Evolutionary conservation across 345 rosid species (phyloP).

Genomic region (Eucalyptus microcorys): DNA sequence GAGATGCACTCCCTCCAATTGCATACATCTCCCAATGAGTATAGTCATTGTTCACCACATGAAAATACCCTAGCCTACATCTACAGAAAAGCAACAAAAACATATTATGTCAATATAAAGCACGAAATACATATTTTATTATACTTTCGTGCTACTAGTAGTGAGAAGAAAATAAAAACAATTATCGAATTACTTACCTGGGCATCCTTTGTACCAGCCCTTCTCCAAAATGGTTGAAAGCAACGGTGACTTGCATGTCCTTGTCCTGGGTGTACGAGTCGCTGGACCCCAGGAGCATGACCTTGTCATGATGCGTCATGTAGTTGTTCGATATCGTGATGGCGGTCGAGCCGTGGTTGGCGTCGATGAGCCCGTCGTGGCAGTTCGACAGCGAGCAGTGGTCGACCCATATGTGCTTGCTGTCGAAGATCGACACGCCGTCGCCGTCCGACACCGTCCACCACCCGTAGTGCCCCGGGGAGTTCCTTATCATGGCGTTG

Average conservation of each 20-base stretch:
- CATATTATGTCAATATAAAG: not conserved
- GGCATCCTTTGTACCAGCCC: conserved; percentile 89
- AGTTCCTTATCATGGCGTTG: conserved; percentile 36
- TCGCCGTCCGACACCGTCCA: conserved; percentile 59
- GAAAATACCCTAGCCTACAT: conserved; percentile 74
- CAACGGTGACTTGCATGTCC: conserved; percentile 70
- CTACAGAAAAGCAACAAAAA: conserved; percentile 10
- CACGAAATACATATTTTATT: not conserved
- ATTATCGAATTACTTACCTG: conserved; percentile 14
- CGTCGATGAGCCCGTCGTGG: conserved; percentile 66
- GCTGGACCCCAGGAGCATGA: conserved; percentile 69
- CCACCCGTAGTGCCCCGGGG: conserved; percentile 43
- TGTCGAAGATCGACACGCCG: conserved; percentile 38
- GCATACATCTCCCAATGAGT: conserved; percentile 88
- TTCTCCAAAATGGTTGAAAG: conserved; percentile 83
- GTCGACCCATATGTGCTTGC: conserved; percentile 59
- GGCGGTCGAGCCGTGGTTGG: conserved; percentile 69
- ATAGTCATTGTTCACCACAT: conserved; percentile 84
- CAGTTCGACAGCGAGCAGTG: conserved; percentile 77
- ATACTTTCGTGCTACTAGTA: not conserved
- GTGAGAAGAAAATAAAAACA: not conserved
- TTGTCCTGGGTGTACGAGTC: conserved; percentile 55
- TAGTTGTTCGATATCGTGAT: conserved; percentile 72
- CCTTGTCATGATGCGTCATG: conserved; percentile 82
- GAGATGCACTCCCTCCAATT: conserved; percentile 74